Evolutionary conservation across 345 rosid species (phyloP).

Genomic region (Aquilaria yunnanensis): DNA sequence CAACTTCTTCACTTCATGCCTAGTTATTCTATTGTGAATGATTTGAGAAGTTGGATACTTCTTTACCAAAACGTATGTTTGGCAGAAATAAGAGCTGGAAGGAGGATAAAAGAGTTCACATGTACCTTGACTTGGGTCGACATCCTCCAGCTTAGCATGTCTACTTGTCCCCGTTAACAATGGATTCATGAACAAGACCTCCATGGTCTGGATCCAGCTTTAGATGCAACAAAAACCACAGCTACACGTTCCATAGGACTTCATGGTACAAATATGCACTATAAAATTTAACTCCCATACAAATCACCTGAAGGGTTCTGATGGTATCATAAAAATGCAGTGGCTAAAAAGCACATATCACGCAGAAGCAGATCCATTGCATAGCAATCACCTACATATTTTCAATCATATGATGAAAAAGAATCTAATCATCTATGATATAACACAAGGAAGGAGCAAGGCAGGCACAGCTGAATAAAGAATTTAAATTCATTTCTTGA

Average conservation of each 20-base stretch:
- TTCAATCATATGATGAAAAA: too few species aligned
- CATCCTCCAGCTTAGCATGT: slow-evolving; percentile 16
- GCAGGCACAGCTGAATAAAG: neutral
- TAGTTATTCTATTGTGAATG: neutral
- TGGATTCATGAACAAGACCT: slow-evolving; percentile 15
- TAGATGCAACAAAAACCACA: slow-evolving; percentile 10
- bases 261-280: neutral
- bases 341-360: too few species aligned
- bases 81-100: neutral
- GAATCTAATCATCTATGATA: too few species aligned
- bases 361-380: too few species aligned
- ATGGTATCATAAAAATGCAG: too few species aligned
- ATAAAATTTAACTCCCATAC: neutral
- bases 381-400: too few species aligned
- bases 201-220: slow-evolving; percentile 7
- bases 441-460: too few species aligned
- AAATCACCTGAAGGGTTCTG: too few species aligned
- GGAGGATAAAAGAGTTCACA: slow-evolving; percentile 12
- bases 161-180: slow-evolving; percentile 10
- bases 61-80: neutral
- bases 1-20: neutral
- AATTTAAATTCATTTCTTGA: neutral
- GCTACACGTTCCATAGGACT: slow-evolving; percentile 12
- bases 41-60: slow-evolving; percentile 1
- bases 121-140: slow-evolving; percentile 5